A percentile compares a stretch with the other conserved stretches of the same genome.
Conservation (phyloP, 495 filamentous ascomycete species). For the Aspergillus ellipticus region DNA sequence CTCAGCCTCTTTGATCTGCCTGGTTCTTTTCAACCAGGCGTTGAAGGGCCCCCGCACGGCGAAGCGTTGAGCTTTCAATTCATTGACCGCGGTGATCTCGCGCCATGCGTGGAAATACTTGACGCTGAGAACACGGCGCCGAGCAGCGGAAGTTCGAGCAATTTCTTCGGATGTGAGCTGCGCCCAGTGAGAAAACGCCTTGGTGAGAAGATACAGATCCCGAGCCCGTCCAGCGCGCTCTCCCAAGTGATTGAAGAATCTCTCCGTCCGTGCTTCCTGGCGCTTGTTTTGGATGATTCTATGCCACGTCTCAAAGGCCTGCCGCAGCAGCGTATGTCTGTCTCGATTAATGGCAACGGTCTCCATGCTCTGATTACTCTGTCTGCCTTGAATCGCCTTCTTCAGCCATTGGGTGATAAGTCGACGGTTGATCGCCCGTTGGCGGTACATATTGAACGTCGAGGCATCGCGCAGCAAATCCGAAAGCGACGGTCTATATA, state of each 20-base stretch:
- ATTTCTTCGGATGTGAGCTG: conserved; percentile 58
- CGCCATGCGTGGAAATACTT: conserved; percentile 78
- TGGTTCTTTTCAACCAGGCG: conserved; percentile 49
- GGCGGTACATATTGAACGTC: conserved; percentile 52
- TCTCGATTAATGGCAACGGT: conserved; percentile 50
- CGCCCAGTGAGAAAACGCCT: conserved; percentile 73
- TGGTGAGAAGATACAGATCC: conserved; percentile 63
- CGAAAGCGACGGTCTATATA: conserved; percentile 52
- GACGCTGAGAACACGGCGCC: conserved; percentile 63
- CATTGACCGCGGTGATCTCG: conserved; percentile 66
- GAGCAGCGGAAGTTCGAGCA: conserved; percentile 54
- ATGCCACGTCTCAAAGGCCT: conserved; percentile 59
- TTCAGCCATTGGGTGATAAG: conserved; percentile 54
- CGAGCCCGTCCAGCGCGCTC: conserved; percentile 58
- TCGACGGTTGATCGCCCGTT: conserved; percentile 43
- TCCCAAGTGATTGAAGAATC: conserved; percentile 61
- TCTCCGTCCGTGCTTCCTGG: conserved; percentile 48
- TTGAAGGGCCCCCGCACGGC: conserved; percentile 54
- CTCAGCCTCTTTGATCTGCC: conserved; percentile 30
- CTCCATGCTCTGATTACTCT: conserved; percentile 46
- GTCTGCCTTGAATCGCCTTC: conserved; percentile 41
- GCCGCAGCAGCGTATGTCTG: conserved; percentile 47
- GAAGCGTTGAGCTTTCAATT: conserved; percentile 63
- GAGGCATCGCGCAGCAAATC: conserved; percentile 57
- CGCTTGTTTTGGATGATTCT: conserved; percentile 44